Base-by-base conservation (phyloP, 2,329 filamentous ascomycete genomes). In the Aspergillus neoniger region DNA sequence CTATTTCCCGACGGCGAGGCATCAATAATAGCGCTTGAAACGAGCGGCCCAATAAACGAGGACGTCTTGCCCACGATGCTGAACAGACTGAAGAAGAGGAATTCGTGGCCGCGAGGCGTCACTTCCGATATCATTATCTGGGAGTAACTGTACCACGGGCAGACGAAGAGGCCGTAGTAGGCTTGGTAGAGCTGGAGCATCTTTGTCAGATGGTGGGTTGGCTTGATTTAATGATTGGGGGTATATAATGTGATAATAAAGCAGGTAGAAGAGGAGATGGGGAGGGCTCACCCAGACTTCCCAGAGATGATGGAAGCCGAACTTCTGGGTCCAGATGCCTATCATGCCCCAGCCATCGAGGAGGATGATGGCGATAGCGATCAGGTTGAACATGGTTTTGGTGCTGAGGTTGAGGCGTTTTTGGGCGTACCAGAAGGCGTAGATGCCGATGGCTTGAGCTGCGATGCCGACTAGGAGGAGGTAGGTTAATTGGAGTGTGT, bases 61-160 rank as follows among this genome's bases (percentile, higher is more conserved):
- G 83, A 86, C 0, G 87, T 87, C 74, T 90, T 90, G 48, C 87
- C 87, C 28, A 89, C 83, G 66, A 90, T 88, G 63, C 83, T 86
- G 74, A 90, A 90, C 1, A 90, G 74, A 50, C 81, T 84, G 80
- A 90, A 91, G 79, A 90, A 90, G 10, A 90, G 76, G 67, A 89
- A 89, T 65, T 90, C 88, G 67, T 89, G 86, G 39, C 87, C 87
- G 5, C 85, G 80, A 0, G 88, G 88, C 0, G 87, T 89, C 2
- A 90, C 86, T 66, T 89, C 88, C 2, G 83, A 86, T 65, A 90
- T 90, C 83, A 90, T 87, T 67, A 87, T 89, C 70, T 90, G 87
- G 0, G 83, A 85, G 73, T 90, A 90, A 51, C 84, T 86, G 72
- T 89, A 90, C 87, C 87, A 90, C 0, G 87, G 87, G 63, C 87